Evolutionary conservation across 2,329 filamentous ascomycete genomes (phyloP), one percentile per base, ranked within the genome.

Genomic region (Hymenoscyphus linearis): DNA sequence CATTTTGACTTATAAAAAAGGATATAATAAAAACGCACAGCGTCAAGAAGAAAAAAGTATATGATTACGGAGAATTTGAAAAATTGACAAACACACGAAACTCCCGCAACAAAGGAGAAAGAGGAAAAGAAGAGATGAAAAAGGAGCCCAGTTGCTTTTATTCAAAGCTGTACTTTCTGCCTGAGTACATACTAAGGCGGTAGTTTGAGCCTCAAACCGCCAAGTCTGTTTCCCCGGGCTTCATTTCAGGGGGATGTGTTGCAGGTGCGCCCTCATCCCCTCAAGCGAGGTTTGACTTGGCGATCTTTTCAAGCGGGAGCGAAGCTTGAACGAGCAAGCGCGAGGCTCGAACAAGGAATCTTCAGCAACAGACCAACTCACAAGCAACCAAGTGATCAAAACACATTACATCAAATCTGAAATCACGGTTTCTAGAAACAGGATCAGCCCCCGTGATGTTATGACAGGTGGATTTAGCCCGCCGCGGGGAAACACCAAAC

Each of bases 181-280:
- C 26, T 25, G 25, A 26, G 14, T 36, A 12, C 4, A 53, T 4
- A 53, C n/a, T 10, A 34, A 13, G 3, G 14, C 50, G 50, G 50
- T 53, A 53, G 56, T 63, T 40, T 60, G 59, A 62, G 54, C 53
- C 53, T 37, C 59, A 67, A 65, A 66, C 66, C 57, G 62, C 66
- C 66, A 67, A 67, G 62, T 57, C 61, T 61, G 64, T 67, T 66
- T 66, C 64, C 59, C 59, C 55, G 63, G 62, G 61, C 53, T 40
- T 52, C 54, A 26, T 55, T 36, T 55, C 54, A 50, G 61, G 64
- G 60, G 61, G 18, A n/a, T 52, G 50, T 63, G 61, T 61, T 58
- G 58, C 62, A 56, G 36, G 47, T 44, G 54, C 57, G 57, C 57
- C 59, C 56, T 55, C 58, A 54, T 52, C 59, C 61, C 59, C 52